A percentile compares a stretch with the other conserved stretches of the same genome.
Evolutionary conservation across 1,139 yeast species (phyloP).

Genomic region (Citeromyces hawaiiensis): DNA sequence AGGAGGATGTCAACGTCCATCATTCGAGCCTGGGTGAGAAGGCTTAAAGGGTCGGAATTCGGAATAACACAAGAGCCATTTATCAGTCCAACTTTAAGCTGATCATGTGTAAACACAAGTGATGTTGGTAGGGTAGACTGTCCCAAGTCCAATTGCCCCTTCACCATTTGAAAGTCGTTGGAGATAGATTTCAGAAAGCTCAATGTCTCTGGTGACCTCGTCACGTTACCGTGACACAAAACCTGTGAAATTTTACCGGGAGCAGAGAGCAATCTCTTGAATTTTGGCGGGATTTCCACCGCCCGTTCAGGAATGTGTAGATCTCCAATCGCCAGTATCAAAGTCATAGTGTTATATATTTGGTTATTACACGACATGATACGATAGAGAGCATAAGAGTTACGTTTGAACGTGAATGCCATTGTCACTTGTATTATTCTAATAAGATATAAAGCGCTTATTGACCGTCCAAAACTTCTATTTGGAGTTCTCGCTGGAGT

Average conservation of each 20-base stretch:
- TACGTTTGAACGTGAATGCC: neutral
- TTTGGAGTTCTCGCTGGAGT: no score
- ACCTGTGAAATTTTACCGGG: constrained; percentile 75
- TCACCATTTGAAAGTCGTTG: constrained; percentile 60
- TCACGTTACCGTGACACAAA: constrained; percentile 73
- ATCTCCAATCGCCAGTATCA: constrained; percentile 85
- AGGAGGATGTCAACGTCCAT: constrained; percentile 82
- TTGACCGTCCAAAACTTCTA: no score
- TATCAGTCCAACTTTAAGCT: constrained; percentile 69
- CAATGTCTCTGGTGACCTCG: constrained; percentile 52
- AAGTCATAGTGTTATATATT: constrained; percentile 27
- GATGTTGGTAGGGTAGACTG: constrained; percentile 39
- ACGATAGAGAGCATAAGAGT: neutral
- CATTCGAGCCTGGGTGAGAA: constrained; percentile 75
- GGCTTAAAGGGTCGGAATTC: constrained; percentile 71
- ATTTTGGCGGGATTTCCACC: constrained; percentile 42
- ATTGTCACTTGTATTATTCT: no score
- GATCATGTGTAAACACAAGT: constrained; percentile 54
- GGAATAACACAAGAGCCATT: constrained; percentile 83
- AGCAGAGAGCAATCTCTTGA: constrained; percentile 57
- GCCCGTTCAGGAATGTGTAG: constrained; percentile 83
- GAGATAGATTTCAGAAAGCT: constrained; percentile 55
- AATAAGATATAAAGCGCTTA: no score
- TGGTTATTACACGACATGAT: neutral
- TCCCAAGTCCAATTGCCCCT: constrained; percentile 64